Conservation (phyloP, 768 basidiomycete species). For the Podaxis rugospora region DNA sequence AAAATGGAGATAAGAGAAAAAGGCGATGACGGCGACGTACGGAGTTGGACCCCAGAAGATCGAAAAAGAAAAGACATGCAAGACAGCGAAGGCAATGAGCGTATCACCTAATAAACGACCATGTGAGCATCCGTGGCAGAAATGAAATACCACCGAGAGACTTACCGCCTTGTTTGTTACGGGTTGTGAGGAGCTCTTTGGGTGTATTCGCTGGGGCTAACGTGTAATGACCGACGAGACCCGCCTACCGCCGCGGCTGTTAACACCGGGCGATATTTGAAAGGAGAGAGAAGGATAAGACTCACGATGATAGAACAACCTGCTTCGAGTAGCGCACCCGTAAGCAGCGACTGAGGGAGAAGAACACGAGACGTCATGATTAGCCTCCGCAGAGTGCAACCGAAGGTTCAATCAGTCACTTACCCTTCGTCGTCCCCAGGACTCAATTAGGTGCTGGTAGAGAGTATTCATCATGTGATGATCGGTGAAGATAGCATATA, state of each 20-base stretch:
- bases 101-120: constrained; percentile 40
- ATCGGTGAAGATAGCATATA: neutral
- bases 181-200: constrained; percentile 39
- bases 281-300: neutral
- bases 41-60: constrained; percentile 78
- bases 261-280: neutral
- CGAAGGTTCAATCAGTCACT: constrained; percentile 4
- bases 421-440: constrained; percentile 68
- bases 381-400: neutral
- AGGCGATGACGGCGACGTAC: constrained; percentile 19
- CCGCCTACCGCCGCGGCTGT: constrained; percentile 38
- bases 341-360: constrained; percentile 50
- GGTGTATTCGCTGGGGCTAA: constrained; percentile 52
- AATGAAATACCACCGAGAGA: neutral
- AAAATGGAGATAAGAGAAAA: neutral
- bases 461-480: neutral
- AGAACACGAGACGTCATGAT: neutral
- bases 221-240: constrained; percentile 66
- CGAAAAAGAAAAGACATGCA: constrained; percentile 68
- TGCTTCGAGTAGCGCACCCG: constrained; percentile 58
- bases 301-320: constrained; percentile 57
- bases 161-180: constrained; percentile 51
- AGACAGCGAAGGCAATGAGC: constrained; percentile 72
- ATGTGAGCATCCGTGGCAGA: neutral
- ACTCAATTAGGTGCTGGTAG: constrained; percentile 55